These are phyloP conservation scores for Boletus rubropictus DNA, from an alignment of 768 basidiomycete species.

Conservation along the genomic window DNA sequence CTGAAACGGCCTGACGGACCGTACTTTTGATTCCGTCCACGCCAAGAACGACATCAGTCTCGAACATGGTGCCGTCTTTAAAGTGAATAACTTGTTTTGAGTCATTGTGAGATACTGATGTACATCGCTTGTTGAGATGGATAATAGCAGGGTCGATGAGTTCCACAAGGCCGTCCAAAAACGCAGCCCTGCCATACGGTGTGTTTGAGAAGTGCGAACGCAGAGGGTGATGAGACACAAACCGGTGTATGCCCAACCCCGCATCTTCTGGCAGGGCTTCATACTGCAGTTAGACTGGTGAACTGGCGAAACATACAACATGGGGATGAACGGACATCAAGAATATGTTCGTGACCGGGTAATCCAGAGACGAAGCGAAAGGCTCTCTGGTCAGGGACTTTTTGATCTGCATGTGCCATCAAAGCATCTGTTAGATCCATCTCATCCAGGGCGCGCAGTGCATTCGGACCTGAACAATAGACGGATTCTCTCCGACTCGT, in stretches of 20 bases:
- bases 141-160: conserved; percentile 37
- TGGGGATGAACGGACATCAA: conserved; percentile 32
- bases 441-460: conserved; percentile 38
- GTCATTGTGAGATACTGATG: conserved; percentile 25
- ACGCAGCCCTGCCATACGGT: conserved; percentile 37
- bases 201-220: background rate
- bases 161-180: conserved; percentile 43
- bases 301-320: background rate
- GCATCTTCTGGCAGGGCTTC: conserved; percentile 29
- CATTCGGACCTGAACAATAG: conserved; percentile 40
- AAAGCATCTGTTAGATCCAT: conserved; percentile 42
- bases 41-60: conserved; percentile 46
- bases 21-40: conserved; percentile 34
- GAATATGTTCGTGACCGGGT: conserved; percentile 39
- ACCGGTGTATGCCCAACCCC: conserved; percentile 46
- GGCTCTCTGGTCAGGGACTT: conserved; percentile 26
- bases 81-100: conserved; percentile 38
- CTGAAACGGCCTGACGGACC: conserved; percentile 35
- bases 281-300: conserved; percentile 25
- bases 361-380: conserved; percentile 42
- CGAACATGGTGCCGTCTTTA: conserved; percentile 41
- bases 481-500: background rate
- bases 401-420: conserved; percentile 32
- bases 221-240: background rate
- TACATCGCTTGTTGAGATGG: conserved; percentile 50